A percentile compares a stretch with the other conserved stretches of the same genome.
These are phyloP conservation scores for Allium sativum DNA, from an alignment of 106 monocot genomes.

Conservation along the genomic window DNA sequence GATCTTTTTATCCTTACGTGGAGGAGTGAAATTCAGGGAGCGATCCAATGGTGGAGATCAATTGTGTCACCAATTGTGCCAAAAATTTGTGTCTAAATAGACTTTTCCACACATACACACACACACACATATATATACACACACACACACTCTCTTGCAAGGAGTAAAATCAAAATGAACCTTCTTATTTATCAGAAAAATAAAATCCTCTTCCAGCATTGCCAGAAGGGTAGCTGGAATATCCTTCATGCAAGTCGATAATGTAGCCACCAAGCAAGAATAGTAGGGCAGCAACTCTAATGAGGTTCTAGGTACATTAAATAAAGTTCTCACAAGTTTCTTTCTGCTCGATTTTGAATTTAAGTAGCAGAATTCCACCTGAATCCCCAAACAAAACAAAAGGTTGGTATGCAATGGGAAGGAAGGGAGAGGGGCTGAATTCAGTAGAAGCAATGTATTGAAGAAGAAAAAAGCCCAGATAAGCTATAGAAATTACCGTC, in stretches of 20 bases:
- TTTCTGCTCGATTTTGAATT: conserved; percentile 92
- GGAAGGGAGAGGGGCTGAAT: background rate
- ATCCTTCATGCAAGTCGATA: conserved; percentile 97
- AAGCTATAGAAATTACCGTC: conserved; percentile 38
- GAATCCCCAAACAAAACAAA: too few relatives aligned
- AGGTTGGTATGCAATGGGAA: too few relatives aligned
- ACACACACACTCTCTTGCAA: too few relatives aligned
- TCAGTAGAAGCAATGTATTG: too few relatives aligned
- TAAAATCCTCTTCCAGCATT: conserved; percentile 92
- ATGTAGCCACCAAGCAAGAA: conserved; percentile 90
- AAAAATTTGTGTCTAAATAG: too few relatives aligned
- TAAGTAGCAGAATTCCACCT: conserved; percentile 97
- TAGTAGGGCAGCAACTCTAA: conserved; percentile 90
- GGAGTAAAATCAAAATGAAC: conserved; percentile 12
- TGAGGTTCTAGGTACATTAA: conserved; percentile 89
- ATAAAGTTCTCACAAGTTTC: conserved; percentile 73
- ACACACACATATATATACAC: too few relatives aligned
- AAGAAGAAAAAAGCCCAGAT: too few relatives aligned
- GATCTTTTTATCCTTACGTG: too few relatives aligned
- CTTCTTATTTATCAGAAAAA: conserved; percentile 95
- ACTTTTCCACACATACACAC: too few relatives aligned
- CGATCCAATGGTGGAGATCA: too few relatives aligned
- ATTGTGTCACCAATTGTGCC: too few relatives aligned
- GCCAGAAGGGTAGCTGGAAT: conserved; percentile 68
- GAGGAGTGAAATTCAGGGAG: too few relatives aligned